These are phyloP conservation scores for Phylloporus sp. DNA, from an alignment of 768 basidiomycete genomes.

Conservation along the genomic window DNA sequence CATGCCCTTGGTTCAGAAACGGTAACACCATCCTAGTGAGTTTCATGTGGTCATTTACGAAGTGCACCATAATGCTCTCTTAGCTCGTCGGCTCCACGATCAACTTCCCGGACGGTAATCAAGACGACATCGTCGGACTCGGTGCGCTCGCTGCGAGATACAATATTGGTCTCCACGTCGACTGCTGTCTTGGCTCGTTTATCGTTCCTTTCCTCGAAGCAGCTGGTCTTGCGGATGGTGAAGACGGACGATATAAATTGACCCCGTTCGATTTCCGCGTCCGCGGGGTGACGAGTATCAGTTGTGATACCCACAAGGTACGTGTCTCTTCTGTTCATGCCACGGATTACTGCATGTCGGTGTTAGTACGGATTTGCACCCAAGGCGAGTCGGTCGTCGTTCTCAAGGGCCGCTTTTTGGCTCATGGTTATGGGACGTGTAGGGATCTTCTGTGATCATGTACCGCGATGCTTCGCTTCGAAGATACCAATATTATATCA, in stretches of 20 bases:
- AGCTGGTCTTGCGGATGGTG: conserved; percentile 61
- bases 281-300: conserved; percentile 87
- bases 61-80: background rate
- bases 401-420: background rate
- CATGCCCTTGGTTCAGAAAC: conserved; percentile 46
- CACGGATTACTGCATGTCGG: conserved; percentile 2
- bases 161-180: conserved; percentile 86
- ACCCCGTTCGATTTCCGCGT: conserved; percentile 87
- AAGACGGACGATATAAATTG: conserved; percentile 49
- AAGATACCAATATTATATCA: conserved; percentile 81
- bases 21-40: conserved; percentile 81
- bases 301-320: conserved; percentile 95
- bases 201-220: conserved; percentile 88
- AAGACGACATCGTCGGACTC: conserved; percentile 81
- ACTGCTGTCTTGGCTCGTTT: conserved; percentile 92
- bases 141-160: conserved; percentile 66
- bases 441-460: conserved; percentile 95
- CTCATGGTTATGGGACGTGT: background rate
- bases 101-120: conserved; percentile 82
- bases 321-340: background rate
- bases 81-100: conserved; percentile 82
- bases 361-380: conserved; percentile 87
- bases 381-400: conserved; percentile 48
- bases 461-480: conserved; percentile 76
- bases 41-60: background rate